Conservation (phyloP, 2,329 filamentous ascomycete species). For the Mycogone perniciosa region DNA sequence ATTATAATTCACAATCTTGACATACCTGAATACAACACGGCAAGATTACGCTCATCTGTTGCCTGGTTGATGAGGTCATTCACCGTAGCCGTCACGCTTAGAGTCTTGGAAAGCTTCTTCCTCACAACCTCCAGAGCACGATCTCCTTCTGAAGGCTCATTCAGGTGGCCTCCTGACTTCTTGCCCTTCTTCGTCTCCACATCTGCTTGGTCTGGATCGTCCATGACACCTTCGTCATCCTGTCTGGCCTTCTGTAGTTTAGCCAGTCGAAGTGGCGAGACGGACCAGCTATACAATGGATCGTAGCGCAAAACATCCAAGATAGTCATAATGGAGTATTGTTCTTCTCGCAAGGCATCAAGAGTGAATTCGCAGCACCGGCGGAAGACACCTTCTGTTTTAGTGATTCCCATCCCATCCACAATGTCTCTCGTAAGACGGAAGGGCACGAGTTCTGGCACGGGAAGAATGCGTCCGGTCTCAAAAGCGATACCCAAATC, state of each 20-base stretch:
- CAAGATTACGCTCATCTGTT: slow-evolving; percentile 85
- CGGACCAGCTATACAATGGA: slow-evolving; percentile 91
- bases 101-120: slow-evolving; percentile 89
- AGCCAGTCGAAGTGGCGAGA: slow-evolving; percentile 62
- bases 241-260: slow-evolving; percentile 59
- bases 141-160: slow-evolving; percentile 71
- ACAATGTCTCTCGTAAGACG: slow-evolving; percentile 89
- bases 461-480: slow-evolving; percentile 86
- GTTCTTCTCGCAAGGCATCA: slow-evolving; percentile 88
- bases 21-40: slow-evolving; percentile 77
- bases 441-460: slow-evolving; percentile 95
- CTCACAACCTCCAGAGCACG: slow-evolving; percentile 86
- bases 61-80: slow-evolving; percentile 97
- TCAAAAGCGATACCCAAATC: slow-evolving; percentile 97
- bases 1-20: not conserved
- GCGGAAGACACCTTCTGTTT: slow-evolving; percentile 91
- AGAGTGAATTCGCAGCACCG: slow-evolving; percentile 98
- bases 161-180: slow-evolving; percentile 33
- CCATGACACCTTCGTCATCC: slow-evolving; percentile 35
- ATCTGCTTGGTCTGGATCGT: slow-evolving; percentile 33
- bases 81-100: slow-evolving; percentile 92
- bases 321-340: slow-evolving; percentile 97
- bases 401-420: slow-evolving; percentile 93
- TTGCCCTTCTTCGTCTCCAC: slow-evolving; percentile 35
- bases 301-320: slow-evolving; percentile 97